phyloP scores from a whole-genome alignment of 805 yeast genomes.

The Teunomyces barrocoloradensis region DNA sequence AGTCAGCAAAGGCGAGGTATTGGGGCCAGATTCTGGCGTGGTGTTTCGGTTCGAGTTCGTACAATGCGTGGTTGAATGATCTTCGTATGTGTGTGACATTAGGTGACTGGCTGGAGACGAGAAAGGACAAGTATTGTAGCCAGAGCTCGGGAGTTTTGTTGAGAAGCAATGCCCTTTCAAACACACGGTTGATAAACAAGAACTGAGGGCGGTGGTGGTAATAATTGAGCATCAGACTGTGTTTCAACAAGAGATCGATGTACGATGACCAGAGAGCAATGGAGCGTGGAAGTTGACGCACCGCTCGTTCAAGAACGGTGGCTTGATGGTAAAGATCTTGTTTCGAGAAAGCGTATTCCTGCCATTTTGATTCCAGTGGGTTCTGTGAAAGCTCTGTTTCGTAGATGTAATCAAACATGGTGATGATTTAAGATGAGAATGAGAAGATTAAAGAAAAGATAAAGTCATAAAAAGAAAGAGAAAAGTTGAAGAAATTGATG shows the following conservation, averaged over 20 bases:
- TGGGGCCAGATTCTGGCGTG: conserved; percentile 45
- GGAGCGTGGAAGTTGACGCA: conserved; percentile 40
- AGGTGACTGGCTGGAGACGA: conserved; percentile 26
- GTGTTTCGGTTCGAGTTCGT: conserved; percentile 47
- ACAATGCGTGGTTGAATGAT: conserved; percentile 50
- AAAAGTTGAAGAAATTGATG: too few species aligned
- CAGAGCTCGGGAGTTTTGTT: conserved; percentile 50
- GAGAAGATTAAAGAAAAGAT: not conserved
- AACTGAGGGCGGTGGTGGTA: conserved; percentile 29
- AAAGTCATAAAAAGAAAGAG: too few species aligned
- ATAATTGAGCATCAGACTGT: conserved; percentile 25
- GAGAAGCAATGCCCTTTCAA: conserved; percentile 46
- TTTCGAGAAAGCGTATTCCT: conserved; percentile 33
- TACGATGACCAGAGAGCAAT: conserved; percentile 56
- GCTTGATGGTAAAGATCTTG: conserved; percentile 31
- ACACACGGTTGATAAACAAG: conserved; percentile 38
- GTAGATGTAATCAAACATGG: conserved; percentile 16
- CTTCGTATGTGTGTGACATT: conserved; percentile 39
- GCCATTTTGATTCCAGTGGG: conserved; percentile 42
- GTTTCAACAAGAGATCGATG: conserved; percentile 38
- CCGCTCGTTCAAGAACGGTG: conserved; percentile 54
- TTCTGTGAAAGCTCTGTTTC: conserved; percentile 36
- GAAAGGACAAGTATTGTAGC: conserved; percentile 47
- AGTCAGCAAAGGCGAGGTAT: conserved; percentile 55
- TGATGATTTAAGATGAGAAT: not conserved